A percentile compares a stretch with the other conserved stretches of the same genome.
Evolutionary conservation across 1,284 basidiomycete genomes (phyloP).

Genomic region (Rhodotorula mucilaginosa): DNA sequence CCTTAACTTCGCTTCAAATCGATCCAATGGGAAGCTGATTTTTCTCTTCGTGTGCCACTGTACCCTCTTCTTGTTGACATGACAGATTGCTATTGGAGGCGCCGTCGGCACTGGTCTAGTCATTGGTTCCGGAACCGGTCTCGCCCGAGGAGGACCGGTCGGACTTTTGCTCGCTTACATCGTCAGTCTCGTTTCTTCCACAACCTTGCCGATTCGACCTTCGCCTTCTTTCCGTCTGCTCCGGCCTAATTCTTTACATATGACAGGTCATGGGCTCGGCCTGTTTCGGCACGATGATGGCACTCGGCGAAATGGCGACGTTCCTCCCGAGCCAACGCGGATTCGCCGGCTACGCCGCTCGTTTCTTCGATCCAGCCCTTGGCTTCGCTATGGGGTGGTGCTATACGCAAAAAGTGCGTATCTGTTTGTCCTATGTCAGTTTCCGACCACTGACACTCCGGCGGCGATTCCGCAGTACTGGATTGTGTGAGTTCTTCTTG

Average conservation of each 20-base stretch:
- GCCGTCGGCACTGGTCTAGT: conserved; percentile 64
- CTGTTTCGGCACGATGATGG: conserved; percentile 30
- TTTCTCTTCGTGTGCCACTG: conserved; percentile 34
- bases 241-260: neutral
- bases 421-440: neutral
- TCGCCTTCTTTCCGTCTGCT: too few species aligned
- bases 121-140: conserved; percentile 47
- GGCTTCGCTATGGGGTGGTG: conserved; percentile 47
- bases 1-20: conserved; percentile 36
- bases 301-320: conserved; percentile 53
- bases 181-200: neutral
- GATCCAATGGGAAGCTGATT: conserved; percentile 46
- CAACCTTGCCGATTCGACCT: neutral
- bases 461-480: neutral
- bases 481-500: neutral
- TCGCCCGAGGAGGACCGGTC: conserved; percentile 47
- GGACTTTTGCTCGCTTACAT: conserved; percentile 42
- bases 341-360: conserved; percentile 48
- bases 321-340: conserved; percentile 44
- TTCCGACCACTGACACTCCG: neutral
- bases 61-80: neutral
- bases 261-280: conserved; percentile 23
- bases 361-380: conserved; percentile 53
- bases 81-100: conserved; percentile 52
- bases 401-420: neutral